Percentiles rank a stretch among this genome's conserved stretches.
phyloP scores from a whole-genome alignment of 768 basidiomycete genomes.

The Leccinum sublutescens region DNA sequence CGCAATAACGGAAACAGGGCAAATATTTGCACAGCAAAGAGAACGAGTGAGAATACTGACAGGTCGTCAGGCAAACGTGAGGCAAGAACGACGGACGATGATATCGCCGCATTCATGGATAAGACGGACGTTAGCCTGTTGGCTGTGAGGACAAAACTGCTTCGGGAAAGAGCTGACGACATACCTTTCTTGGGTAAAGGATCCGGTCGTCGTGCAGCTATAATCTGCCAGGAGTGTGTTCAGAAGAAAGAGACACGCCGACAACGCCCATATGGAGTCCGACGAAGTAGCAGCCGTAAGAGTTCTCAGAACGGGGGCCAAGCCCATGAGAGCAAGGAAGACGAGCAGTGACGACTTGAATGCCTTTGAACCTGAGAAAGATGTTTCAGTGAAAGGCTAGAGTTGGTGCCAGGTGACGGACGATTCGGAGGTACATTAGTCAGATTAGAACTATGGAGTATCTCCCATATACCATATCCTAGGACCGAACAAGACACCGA shows the following conservation, averaged over 20 bases:
- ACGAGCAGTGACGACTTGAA: conserved; percentile 83
- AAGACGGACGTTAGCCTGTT: conserved; percentile 75
- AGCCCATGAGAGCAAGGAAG: conserved; percentile 82
- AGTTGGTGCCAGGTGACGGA: conserved; percentile 16
- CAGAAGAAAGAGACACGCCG: conserved; percentile 79
- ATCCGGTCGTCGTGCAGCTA: conserved; percentile 45
- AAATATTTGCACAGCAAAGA: conserved; percentile 81
- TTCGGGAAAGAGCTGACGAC: conserved; percentile 22
- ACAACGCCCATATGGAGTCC: conserved; percentile 95
- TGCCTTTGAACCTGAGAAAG: conserved; percentile 57
- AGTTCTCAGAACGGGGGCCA: conserved; percentile 89
- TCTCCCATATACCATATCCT: conserved; percentile 65
- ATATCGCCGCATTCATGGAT: conserved; percentile 89
- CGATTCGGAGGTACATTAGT: conserved; percentile 20
- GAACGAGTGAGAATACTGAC: conserved; percentile 84
- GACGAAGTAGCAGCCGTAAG: conserved; percentile 93
- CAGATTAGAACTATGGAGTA: conserved; percentile 43
- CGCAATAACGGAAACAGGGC: conserved; percentile 82
- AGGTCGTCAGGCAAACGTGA: conserved; percentile 82
- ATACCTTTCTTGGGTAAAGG: conserved; percentile 59
- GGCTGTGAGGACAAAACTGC: conserved; percentile 25
- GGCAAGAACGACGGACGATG: conserved; percentile 89
- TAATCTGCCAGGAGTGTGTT: conserved; percentile 87
- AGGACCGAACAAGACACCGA: conserved; percentile 57
- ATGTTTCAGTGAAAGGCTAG: conserved; percentile 10